phyloP scores from a whole-genome alignment of 2,329 filamentous ascomycete species.

The Pseudovirgaria hyperparasitica region DNA sequence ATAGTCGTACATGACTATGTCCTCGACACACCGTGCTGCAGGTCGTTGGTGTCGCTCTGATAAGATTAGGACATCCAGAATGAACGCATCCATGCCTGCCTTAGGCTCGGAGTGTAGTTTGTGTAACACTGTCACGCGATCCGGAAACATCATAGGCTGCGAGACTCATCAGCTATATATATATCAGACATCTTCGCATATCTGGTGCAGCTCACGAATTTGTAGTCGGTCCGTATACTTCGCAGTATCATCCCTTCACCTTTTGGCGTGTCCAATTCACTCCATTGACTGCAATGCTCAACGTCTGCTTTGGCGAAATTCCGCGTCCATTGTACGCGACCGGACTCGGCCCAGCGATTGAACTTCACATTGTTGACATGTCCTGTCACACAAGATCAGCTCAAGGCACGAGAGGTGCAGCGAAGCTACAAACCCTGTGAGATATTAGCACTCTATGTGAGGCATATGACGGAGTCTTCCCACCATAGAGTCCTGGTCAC shows the following conservation, averaged over 20 bases:
- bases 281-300: conserved; percentile 50
- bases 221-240: conserved; percentile 72
- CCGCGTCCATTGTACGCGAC: conserved; percentile 63
- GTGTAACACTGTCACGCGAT: conserved; percentile 73
- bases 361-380: conserved; percentile 86
- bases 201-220: conserved; percentile 71
- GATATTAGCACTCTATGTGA: conserved; percentile 3
- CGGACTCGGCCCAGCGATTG: conserved; percentile 70
- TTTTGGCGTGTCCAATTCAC: conserved; percentile 51
- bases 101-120: conserved; percentile 49
- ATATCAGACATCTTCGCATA: conserved; percentile 1
- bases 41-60: conserved; percentile 62
- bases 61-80: conserved; percentile 51
- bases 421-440: conserved; percentile 7
- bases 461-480: conserved; percentile 13
- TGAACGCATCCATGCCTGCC: conserved; percentile 39
- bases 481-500: conserved; percentile 53
- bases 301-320: conserved; percentile 56
- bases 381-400: conserved; percentile 29
- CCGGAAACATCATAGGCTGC: conserved; percentile 65
- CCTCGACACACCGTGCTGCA: conserved; percentile 64
- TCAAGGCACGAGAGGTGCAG: conserved; percentile 2
- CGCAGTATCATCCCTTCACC: conserved; percentile 63
- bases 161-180: no score
- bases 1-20: conserved; percentile 72